Conservation (phyloP, 2,329 filamentous ascomycete genomes). For the Monosporascus sp. region DNA sequence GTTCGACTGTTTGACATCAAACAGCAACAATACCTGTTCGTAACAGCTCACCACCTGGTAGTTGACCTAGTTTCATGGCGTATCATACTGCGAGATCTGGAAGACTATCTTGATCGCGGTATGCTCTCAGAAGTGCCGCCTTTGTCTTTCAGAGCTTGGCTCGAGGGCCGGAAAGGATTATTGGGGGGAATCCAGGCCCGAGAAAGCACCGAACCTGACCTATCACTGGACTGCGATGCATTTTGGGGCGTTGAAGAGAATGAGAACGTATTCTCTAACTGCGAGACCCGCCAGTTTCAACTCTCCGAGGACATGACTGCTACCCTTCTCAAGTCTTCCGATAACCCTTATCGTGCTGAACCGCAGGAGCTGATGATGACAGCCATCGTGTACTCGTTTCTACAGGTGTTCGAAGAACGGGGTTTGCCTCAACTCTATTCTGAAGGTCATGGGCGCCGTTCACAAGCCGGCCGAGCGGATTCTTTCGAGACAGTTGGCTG, state of each 20-base stretch:
- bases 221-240: background rate
- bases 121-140: background rate
- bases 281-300: background rate
- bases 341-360: background rate
- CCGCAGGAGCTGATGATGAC: conserved; percentile 8
- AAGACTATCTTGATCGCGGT: background rate
- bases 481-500: conserved; percentile 10
- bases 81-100: background rate
- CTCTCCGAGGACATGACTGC: background rate
- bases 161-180: background rate
- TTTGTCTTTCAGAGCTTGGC: background rate
- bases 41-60: background rate
- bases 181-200: background rate
- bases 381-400: conserved; percentile 4
- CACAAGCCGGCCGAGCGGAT: conserved; percentile 3
- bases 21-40: background rate
- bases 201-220: background rate
- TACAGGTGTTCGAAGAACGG: conserved; percentile 8
- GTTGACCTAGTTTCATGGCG: background rate
- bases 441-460: conserved; percentile 11
- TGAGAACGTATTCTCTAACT: background rate
- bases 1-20: background rate
- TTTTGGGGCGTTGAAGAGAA: background rate
- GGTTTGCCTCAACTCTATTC: conserved; percentile 3
- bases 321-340: background rate